A percentile compares a stretch with the other conserved stretches of the same genome.
Evolutionary conservation across 495 filamentous ascomycete genomes (phyloP).

Genomic region (Eremomyces bilateralis): DNA sequence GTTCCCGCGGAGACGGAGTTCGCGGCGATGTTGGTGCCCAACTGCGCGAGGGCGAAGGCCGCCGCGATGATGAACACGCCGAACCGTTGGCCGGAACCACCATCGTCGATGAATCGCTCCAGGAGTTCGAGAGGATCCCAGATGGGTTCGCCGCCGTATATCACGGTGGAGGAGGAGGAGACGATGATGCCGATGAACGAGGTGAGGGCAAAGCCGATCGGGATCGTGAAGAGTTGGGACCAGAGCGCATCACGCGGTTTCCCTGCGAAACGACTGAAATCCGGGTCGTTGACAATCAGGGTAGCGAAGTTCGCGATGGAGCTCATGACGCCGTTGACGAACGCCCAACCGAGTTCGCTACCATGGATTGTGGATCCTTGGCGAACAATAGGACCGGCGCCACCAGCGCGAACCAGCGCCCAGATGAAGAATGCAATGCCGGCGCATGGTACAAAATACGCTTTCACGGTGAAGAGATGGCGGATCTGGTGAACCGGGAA

Average conservation of each 20-base stretch:
- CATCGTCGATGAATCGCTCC: constrained; percentile 47
- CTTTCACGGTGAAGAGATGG: constrained; percentile 83
- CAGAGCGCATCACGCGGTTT: constrained; percentile 70
- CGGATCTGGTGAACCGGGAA: constrained; percentile 53
- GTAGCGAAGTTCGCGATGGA: constrained; percentile 88
- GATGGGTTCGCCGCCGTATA: constrained; percentile 49
- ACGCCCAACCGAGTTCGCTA: constrained; percentile 52
- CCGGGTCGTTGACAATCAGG: constrained; percentile 58
- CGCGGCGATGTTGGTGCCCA: constrained; percentile 85
- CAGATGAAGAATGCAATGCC: constrained; percentile 82
- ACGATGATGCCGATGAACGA: constrained; percentile 90
- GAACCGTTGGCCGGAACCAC: constrained; percentile 54
- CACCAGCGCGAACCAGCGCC: constrained; percentile 64
- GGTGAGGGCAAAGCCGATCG: constrained; percentile 66
- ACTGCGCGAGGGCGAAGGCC: constrained; percentile 69
- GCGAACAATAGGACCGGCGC: constrained; percentile 65
- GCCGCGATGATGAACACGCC: constrained; percentile 73
- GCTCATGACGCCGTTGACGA: constrained; percentile 68
- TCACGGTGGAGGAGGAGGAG: constrained; percentile 61
- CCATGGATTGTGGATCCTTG: constrained; percentile 44
- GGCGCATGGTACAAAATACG: constrained; percentile 63
- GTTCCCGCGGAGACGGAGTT: constrained; percentile 77
- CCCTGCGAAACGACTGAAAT: constrained; percentile 69
- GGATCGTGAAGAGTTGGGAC: constrained; percentile 77
- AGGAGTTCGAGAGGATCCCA: constrained; percentile 78